Evolutionary conservation across 345 rosid species (phyloP).

Genomic region (Iberis pinnata): DNA sequence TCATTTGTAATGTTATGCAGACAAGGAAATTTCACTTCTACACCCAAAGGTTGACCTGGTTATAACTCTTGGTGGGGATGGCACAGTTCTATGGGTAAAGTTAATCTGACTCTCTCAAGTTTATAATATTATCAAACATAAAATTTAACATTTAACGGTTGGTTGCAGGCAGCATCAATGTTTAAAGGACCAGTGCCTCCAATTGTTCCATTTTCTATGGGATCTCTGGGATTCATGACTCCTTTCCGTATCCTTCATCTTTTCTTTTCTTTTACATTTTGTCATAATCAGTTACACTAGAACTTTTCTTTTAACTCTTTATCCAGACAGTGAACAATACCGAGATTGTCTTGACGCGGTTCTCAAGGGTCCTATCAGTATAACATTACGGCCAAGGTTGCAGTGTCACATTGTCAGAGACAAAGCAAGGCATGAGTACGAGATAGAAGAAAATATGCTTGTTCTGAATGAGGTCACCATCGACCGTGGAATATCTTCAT

Average conservation of each 20-base stretch:
- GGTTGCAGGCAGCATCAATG: constrained; percentile 86
- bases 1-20: constrained; percentile 43
- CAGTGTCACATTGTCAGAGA: constrained; percentile 78
- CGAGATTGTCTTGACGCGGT: constrained; percentile 69
- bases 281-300: not conserved
- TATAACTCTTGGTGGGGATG: constrained; percentile 98
- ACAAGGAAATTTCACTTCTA: constrained; percentile 56
- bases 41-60: constrained; percentile 90
- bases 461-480: constrained; percentile 97
- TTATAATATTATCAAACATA: not conserved
- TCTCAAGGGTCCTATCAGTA: constrained; percentile 82
- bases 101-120: not conserved
- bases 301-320: constrained; percentile 12
- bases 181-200: constrained; percentile 99
- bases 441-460: constrained; percentile 69
- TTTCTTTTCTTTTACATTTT: not conserved
- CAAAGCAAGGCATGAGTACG: constrained; percentile 59
- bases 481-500: constrained; percentile 92
- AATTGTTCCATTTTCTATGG: constrained; percentile 85
- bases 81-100: constrained; percentile 97
- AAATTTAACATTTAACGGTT: constrained; percentile 12
- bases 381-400: constrained; percentile 82
- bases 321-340: constrained; percentile 76
- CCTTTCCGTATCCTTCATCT: constrained; percentile 84
- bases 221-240: constrained; percentile 99